Percentiles rank a stretch among this genome's conserved stretches.
phyloP scores from a whole-genome alignment of 352 stramenopile genomes.

The Phytophthora citrophthora region DNA sequence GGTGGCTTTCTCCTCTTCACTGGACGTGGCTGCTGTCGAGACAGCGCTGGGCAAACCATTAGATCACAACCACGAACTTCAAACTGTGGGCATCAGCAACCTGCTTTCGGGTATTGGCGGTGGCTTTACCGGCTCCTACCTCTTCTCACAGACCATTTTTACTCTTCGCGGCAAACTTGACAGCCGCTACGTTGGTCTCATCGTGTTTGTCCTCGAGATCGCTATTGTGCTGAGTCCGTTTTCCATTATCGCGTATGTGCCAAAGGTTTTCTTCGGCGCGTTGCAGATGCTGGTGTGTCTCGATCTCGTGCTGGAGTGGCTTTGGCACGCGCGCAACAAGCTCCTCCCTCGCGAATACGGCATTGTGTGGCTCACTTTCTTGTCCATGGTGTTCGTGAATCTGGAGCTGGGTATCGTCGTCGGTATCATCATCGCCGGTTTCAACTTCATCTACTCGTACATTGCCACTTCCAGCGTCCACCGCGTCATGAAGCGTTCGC shows the following conservation, averaged over 20 bases:
- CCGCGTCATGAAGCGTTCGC: slow-evolving; percentile 81
- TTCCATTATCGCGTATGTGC: slow-evolving; percentile 95
- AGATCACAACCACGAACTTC: slow-evolving; percentile 96
- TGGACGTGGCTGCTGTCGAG: slow-evolving; percentile 98
- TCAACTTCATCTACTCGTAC: slow-evolving; percentile 91
- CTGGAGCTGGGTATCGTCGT: slow-evolving; percentile 95
- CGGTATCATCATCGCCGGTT: slow-evolving; percentile 90
- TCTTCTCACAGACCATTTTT: slow-evolving; percentile 98
- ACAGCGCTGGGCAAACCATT: slow-evolving; percentile 94
- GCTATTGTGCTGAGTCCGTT: slow-evolving; percentile 89
- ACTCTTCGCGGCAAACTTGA: slow-evolving; percentile 82
- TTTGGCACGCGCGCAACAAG: slow-evolving; percentile 87
- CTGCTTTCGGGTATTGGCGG: slow-evolving; percentile 95
- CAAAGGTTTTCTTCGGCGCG: slow-evolving; percentile 98
- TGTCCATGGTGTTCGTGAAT: slow-evolving; percentile 93
- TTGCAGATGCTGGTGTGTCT: slow-evolving; percentile 97
- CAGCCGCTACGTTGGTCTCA: slow-evolving; percentile 68
- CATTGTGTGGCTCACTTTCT: slow-evolving; percentile 95
- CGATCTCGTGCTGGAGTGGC: slow-evolving; percentile 98
- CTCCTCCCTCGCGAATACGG: slow-evolving; percentile 92
- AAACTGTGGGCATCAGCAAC: slow-evolving; percentile 97
- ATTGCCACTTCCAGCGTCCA: slow-evolving; percentile 72
- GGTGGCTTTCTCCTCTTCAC: slow-evolving; percentile 96
- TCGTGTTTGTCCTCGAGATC: slow-evolving; percentile 83
- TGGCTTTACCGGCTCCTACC: slow-evolving; percentile 99